Evolutionary conservation across 495 filamentous ascomycete genomes (phyloP), one percentile per base, ranked within the genome.

Genomic region (Cairneyella variabilis): DNA sequence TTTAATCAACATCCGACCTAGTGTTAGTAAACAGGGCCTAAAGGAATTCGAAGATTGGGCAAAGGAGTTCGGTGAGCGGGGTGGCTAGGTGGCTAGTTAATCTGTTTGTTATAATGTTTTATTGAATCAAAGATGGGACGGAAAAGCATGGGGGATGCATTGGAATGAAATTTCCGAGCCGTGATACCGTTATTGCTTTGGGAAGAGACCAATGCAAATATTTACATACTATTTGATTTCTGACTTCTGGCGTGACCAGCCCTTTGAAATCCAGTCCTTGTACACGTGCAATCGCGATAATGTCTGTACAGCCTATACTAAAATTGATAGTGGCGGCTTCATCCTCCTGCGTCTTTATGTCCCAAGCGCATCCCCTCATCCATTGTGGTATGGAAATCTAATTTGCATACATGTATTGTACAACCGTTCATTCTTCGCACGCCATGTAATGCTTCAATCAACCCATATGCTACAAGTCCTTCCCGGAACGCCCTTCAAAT

Each of bases 1-100:
- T 74, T 69, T 99, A 45, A 68, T 74, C 30, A 93, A 84, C 21
- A 97, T 99, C 54, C 74, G 91, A 48, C 95, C 93, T 0, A 96
- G 90, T 71, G 95, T 99, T 1, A 91, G 88, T 66, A 80, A 82
- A 55, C 77, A 89, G 45, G 90, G 95, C 2, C 68, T 99, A 10
- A 83, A 85, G 62, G 75, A 84, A 64, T 97, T 91, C 66, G 93
- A 97, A 67, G 86, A 95, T 42, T 99, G 93, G 93, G 91, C 95
- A 9, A 84, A 64, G 66, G 84, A 91, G 64, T 98, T 91, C 74
- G 93, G 93, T 27, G 93, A 98, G 67, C 72, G 93, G 36, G 93
- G 91, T 36, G 90, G 90, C 6, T 91, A 63, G 40, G n/a, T 3
- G 22, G 46, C 6, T 51, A 73, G 53, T 12, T 41, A 46, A 32